Percentiles rank a stretch among this genome's conserved stretches.
phyloP scores from a whole-genome alignment of 306 rosid genomes.

The Pachyrhizus erosus region DNA sequence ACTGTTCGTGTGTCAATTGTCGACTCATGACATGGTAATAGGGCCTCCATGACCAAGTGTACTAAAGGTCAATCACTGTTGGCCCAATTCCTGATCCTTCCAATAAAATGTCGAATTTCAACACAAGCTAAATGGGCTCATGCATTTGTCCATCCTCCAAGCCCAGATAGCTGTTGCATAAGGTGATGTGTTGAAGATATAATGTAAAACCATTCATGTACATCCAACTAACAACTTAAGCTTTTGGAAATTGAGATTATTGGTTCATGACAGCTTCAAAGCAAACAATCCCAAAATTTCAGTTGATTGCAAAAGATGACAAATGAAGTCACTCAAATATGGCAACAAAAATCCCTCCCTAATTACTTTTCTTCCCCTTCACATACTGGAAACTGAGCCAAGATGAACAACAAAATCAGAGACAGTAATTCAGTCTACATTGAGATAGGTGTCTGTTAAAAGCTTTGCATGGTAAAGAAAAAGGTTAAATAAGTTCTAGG shows the following conservation, averaged over 20 bases:
- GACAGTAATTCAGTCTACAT: constrained; percentile 5
- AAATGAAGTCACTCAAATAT: neutral
- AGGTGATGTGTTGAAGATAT: neutral
- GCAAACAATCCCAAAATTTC: neutral
- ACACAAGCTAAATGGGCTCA: neutral
- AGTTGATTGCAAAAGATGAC: neutral
- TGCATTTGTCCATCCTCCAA: neutral
- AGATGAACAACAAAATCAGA: neutral
- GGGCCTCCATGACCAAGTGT: neutral
- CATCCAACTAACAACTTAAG: neutral
- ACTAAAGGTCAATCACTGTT: neutral
- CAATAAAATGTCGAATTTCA: neutral
- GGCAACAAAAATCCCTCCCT: neutral
- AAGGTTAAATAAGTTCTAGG: too few relatives aligned
- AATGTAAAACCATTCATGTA: neutral
- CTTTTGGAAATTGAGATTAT: neutral
- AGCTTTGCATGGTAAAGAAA: neutral
- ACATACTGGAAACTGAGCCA: constrained; percentile 5
- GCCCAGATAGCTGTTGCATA: neutral
- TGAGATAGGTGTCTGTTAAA: neutral
- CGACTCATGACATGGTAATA: neutral
- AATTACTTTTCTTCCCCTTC: neutral
- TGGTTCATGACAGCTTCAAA: neutral
- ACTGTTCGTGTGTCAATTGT: neutral
- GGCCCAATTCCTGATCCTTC: neutral